Base-by-base conservation (phyloP, 2,329 filamentous ascomycete genomes). In the Claviceps pazoutovae region DNA sequence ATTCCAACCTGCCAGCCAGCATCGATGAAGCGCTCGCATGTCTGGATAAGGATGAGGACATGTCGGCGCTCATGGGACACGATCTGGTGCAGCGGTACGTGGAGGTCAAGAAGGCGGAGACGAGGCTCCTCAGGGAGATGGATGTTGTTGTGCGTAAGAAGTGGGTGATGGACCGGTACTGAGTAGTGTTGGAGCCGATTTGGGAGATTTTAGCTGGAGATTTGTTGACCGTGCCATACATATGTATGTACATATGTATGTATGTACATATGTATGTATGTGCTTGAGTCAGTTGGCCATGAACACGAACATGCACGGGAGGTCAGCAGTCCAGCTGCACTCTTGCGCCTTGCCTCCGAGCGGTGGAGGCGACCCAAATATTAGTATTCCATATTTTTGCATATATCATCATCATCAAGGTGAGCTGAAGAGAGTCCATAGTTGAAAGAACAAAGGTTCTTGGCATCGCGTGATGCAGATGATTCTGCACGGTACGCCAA, bases 111-210 rank as follows among this genome's bases (percentile, higher is more conserved):
- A 69, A 68, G 54, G 73, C 67, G 1, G 83, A 88, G 67, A 62
- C 74, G 56, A 66, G 66, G 19, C 48, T 64, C 49, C 41, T 67
- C 41, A 54, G 60, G 9, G 60, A 61, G 1, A 78, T 86, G 74
- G 58, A 57, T 0, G 66, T 69, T 4, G 63, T 67, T 2, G 66
- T 75, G 54, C 71, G 73, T 49, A 71, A 72, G 56, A 63, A 69
- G 14, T 88, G 82, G 78, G 64, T 86, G 51, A 73, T 86, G 55
- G 80, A 84, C 60, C 69, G 83, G 56, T 88, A 87, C 42, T 67
- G 51, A 62, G 17, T 9, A 6, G 16, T 21, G 34, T 17, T 21
- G 21, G 8, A 30, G 7, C 34, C 16, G 17, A 43, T 13, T 17
- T 9, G 19, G 14, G 41, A 21, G 17, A 23, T 13, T 17, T 9